phyloP scores from a whole-genome alignment of 345 rosid genomes.

The Noccaea caerulescens region DNA sequence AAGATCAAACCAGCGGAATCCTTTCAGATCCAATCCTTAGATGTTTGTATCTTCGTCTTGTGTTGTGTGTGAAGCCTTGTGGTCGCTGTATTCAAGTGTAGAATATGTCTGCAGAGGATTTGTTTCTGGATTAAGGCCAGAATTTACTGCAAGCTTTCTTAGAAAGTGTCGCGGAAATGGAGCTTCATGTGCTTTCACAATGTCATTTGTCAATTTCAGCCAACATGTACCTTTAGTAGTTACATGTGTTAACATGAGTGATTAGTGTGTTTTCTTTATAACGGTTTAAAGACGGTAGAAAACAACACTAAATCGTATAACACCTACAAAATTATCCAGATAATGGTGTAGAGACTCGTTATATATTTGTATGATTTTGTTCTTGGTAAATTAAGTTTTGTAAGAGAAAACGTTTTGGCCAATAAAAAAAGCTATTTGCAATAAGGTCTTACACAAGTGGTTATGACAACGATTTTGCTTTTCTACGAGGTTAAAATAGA shows the following conservation, averaged over 20 bases:
- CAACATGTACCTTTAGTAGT: not conserved
- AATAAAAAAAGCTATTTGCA: not conserved
- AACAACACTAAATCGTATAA: too few relatives aligned
- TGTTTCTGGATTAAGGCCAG: conserved; percentile 11
- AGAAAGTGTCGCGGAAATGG: not conserved
- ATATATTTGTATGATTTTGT: too few relatives aligned
- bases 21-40: conserved; percentile 60
- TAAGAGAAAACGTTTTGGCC: too few relatives aligned
- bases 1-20: conserved; percentile 57
- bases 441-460: not conserved
- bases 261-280: not conserved
- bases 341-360: too few relatives aligned
- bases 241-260: not conserved
- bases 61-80: conserved; percentile 35
- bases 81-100: conserved; percentile 28
- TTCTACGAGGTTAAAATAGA: not conserved
- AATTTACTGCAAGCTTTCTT: not conserved
- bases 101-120: conserved; percentile 11
- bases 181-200: not conserved
- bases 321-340: too few relatives aligned
- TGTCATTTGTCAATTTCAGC: too few relatives aligned
- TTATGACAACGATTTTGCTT: not conserved
- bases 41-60: conserved; percentile 20
- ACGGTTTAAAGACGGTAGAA: too few relatives aligned
- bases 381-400: too few relatives aligned